Conservation (phyloP, 176 grass and related monocot species). For the Panicum miliaceum region DNA sequence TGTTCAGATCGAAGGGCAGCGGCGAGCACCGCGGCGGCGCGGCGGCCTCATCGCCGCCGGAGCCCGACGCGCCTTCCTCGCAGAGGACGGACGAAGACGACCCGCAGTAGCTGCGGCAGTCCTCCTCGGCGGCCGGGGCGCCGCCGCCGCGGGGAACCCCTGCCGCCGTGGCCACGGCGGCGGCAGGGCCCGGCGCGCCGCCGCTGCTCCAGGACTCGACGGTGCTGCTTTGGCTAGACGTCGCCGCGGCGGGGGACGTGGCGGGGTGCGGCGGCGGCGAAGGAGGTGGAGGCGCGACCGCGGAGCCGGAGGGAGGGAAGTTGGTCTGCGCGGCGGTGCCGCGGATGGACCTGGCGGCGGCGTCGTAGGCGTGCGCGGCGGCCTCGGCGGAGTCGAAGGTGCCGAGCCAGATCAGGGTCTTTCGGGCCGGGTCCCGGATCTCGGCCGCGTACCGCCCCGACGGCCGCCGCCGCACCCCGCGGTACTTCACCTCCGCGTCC, state of each 20-base stretch:
- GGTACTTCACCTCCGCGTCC: slow-evolving; percentile 57
- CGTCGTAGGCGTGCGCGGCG: slow-evolving; percentile 76
- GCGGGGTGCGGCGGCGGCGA: background rate
- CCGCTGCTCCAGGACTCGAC: slow-evolving; percentile 71
- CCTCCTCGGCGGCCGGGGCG: slow-evolving; percentile 40
- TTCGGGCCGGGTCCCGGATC: slow-evolving; percentile 70
- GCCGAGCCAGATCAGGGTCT: slow-evolving; percentile 64
- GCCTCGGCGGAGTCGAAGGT: slow-evolving; percentile 74
- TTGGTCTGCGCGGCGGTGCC: slow-evolving; percentile 68
- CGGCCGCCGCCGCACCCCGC: slow-evolving; percentile 69
- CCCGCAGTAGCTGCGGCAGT: slow-evolving; percentile 74
- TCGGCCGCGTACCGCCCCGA: slow-evolving; percentile 79
- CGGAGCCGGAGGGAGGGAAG: slow-evolving; percentile 35
- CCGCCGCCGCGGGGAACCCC: slow-evolving; percentile 16
- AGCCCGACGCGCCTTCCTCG: slow-evolving; percentile 51
- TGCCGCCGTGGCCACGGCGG: too few species aligned
- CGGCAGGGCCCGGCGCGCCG: slow-evolving; percentile 10
- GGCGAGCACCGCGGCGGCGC: slow-evolving; percentile 21
- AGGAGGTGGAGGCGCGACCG: background rate
- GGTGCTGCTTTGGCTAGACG: slow-evolving; percentile 85
- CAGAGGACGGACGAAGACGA: slow-evolving; percentile 69
- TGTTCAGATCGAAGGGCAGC: slow-evolving; percentile 80
- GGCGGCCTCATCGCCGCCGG: slow-evolving; percentile 46
- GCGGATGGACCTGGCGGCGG: slow-evolving; percentile 60
- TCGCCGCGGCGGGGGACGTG: slow-evolving; percentile 21